Evolutionary conservation across 2,329 filamentous ascomycete genomes (phyloP).

Genomic region (Aspergillus uvarum): DNA sequence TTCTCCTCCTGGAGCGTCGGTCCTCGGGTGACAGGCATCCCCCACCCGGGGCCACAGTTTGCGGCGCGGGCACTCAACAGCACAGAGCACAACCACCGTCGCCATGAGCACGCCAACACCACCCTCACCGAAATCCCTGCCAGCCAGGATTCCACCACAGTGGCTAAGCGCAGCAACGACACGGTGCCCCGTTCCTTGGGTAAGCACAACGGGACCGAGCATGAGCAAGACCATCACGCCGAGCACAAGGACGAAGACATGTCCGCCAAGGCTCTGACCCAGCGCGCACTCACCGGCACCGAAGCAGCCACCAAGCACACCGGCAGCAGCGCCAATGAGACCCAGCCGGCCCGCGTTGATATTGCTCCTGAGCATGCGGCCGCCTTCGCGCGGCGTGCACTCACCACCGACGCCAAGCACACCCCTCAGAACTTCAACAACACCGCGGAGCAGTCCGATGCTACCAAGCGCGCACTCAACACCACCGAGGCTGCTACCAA

Average conservation of each 20-base stretch:
- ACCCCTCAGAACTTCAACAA: not conserved
- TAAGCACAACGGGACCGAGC: not conserved
- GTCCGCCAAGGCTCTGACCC: not conserved
- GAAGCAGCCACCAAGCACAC: not conserved
- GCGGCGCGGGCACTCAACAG: conserved; percentile 7
- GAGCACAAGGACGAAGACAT: not conserved
- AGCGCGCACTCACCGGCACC: too few relatives aligned
- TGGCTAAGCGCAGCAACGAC: conserved; percentile 6
- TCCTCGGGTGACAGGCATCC: not conserved
- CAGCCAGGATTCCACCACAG: not conserved
- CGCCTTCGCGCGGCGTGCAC: not conserved
- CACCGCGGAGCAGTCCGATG: too few relatives aligned
- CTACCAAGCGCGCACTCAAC: conserved; percentile 8
- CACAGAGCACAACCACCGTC: not conserved
- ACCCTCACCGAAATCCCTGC: conserved; percentile 9
- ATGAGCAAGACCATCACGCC: not conserved
- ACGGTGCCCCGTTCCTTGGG: not conserved
- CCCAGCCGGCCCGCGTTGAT: not conserved
- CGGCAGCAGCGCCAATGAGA: not conserved
- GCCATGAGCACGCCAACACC: not conserved
- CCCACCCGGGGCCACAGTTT: not conserved
- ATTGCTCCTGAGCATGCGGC: not conserved
- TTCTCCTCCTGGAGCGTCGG: not conserved
- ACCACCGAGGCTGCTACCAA: conserved; percentile 6
- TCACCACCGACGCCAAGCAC: not conserved